Percentiles rank a stretch among this genome's conserved stretches.
Evolutionary conservation across 2,329 filamentous ascomycete genomes (phyloP).

Genomic region (Zymoseptoria tritici): DNA sequence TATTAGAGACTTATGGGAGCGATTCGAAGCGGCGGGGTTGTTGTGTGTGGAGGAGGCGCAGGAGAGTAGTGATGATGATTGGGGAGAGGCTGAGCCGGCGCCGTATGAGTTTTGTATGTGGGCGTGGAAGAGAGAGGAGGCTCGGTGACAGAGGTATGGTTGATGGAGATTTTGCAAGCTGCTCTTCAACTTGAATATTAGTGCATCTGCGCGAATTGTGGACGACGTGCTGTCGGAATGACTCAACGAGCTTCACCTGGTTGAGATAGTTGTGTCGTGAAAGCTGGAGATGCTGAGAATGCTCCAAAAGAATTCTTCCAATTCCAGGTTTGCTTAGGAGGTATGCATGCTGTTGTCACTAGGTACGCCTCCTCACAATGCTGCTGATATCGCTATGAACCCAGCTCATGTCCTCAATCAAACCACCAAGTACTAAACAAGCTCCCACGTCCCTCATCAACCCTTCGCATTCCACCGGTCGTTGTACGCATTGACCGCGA

Average conservation of each 20-base stretch:
- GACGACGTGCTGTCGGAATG: background rate
- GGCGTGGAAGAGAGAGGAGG: constrained; percentile 27
- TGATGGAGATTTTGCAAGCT: background rate
- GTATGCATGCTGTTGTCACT: background rate
- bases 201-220: background rate
- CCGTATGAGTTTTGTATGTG: constrained; percentile 34
- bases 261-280: too few species aligned
- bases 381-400: background rate
- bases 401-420: background rate
- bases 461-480: constrained; percentile 59
- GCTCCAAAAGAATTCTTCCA: background rate
- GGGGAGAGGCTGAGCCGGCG: constrained; percentile 31
- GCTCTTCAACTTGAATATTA: background rate
- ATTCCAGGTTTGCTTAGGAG: background rate
- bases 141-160: background rate
- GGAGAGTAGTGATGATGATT: constrained; percentile 24
- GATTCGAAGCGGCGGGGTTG: constrained; percentile 32
- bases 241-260: too few species aligned
- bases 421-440: background rate
- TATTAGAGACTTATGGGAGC: constrained; percentile 36
- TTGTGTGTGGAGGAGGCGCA: constrained; percentile 30
- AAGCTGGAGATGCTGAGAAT: background rate
- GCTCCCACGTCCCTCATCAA: constrained; percentile 8
- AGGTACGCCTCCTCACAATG: background rate
- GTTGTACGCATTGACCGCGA: constrained; percentile 62